Conservation (phyloP, 345 rosid species). For the Anacardium occidentale region DNA sequence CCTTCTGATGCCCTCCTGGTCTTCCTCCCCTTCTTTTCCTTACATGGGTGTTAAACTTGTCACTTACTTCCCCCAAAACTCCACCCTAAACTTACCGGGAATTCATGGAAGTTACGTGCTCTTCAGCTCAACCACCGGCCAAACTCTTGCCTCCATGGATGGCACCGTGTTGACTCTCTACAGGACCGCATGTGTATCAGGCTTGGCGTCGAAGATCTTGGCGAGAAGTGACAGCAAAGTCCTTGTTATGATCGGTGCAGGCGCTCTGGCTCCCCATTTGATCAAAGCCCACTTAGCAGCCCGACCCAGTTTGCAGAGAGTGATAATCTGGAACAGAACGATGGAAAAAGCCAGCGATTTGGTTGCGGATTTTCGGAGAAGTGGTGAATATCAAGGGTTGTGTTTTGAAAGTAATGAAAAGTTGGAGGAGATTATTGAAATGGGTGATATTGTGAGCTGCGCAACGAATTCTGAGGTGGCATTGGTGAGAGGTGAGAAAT, state of each 20-base stretch:
- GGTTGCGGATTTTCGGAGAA: constrained; percentile 45
- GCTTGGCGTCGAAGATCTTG: constrained; percentile 61
- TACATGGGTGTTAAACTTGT: constrained; percentile 91
- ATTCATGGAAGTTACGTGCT: constrained; percentile 76
- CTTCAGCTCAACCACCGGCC: constrained; percentile 78
- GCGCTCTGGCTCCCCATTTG: constrained; percentile 78
- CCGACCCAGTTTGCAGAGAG: constrained; percentile 55
- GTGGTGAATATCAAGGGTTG: constrained; percentile 28
- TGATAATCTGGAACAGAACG: constrained; percentile 81
- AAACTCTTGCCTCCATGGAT: constrained; percentile 65
- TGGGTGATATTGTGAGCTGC: constrained; percentile 84
- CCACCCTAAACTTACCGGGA: constrained; percentile 62
- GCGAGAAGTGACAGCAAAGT: constrained; percentile 54
- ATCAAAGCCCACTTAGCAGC: constrained; percentile 80
- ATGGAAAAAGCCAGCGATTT: constrained; percentile 47
- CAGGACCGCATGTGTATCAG: constrained; percentile 76
- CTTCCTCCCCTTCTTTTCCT: constrained; percentile 62
- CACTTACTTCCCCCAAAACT: constrained; percentile 75
- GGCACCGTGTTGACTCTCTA: constrained; percentile 68
- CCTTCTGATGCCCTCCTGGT: constrained; percentile 94
- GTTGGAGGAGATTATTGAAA: constrained; percentile 51
- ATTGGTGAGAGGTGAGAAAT: constrained; percentile 59
- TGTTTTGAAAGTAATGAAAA: constrained; percentile 48
- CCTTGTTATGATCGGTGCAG: constrained; percentile 89
- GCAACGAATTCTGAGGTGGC: constrained; percentile 76